Base-by-base conservation (phyloP, 2,329 filamentous ascomycete genomes). In the Balansia obtecta region DNA sequence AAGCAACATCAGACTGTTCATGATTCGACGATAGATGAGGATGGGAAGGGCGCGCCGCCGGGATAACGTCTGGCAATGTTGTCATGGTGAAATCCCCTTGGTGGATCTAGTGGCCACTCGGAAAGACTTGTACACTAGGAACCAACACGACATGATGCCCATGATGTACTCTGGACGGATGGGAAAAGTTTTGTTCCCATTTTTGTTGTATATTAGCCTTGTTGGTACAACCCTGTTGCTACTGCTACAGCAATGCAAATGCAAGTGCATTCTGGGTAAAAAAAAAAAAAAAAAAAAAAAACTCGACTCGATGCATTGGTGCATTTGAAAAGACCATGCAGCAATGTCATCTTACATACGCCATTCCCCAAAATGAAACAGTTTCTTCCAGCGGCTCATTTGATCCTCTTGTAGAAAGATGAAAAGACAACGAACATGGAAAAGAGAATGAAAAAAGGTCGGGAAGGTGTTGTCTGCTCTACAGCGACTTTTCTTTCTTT, bases 1-100 rank as follows among this genome's bases (percentile, higher is more conserved):
- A 83, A 84, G 65, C 91, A 91, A 66, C 75, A 89, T 33, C 93
- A 98, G 70, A 86, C 73, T 4, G 90, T 97, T 32, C 77, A 75
- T 50, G 61, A 63, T 43, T 63, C 67, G 16, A 58, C 63, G 55
- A 59, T 57, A 39, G 58, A 60, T 9, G 54, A 55, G 38, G 55
- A 60, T 20, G 40, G 30, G 22, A 52, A 45, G 6, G 44, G 22
- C 11, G 20, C 54, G 4, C 50, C 52, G 38, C 49, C 58, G 32
- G 60, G 61, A 58, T 65, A 57, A 51, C 54, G 50, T 6, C 6
- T 13, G 5, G 27, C 27, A 5, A 27, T 7, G 27, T 8, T 7
- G 27, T 27, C 27, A 6, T 27, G 27, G 27, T 27, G 27, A 27
- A 27, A 27, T 27, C 27, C 8, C 27, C 7, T 27, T 27, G 27